A percentile compares a stretch with the other conserved stretches of the same genome.
These are phyloP conservation scores for Apiotrichum laibachii DNA, from an alignment of 1,284 basidiomycete genomes.

Conservation along the genomic window DNA sequence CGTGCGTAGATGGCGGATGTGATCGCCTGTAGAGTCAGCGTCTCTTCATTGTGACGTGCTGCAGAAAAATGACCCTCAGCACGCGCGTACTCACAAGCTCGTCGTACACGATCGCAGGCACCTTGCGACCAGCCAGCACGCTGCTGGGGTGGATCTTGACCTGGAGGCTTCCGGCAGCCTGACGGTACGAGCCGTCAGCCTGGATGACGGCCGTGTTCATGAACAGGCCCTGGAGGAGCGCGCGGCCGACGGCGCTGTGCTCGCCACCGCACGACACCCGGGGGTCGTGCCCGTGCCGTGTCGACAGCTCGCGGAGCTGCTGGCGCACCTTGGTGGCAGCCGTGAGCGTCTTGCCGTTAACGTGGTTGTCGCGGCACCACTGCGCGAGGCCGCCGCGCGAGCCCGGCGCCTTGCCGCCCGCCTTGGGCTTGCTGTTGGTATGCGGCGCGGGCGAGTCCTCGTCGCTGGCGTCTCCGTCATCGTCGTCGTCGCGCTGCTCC, in stretches of 20 bases:
- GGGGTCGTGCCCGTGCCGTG: constrained; percentile 62
- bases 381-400: constrained; percentile 55
- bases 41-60: constrained; percentile 55
- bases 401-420: constrained; percentile 42
- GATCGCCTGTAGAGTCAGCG: constrained; percentile 54
- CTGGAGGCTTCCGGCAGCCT: constrained; percentile 68
- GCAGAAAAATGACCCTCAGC: too few relatives aligned
- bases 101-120: constrained; percentile 81
- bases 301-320: constrained; percentile 72
- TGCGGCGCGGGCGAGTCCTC: constrained; percentile 8
- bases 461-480: constrained; percentile 6
- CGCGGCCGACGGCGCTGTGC: constrained; percentile 63
- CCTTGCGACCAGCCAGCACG: constrained; percentile 70
- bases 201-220: constrained; percentile 79
- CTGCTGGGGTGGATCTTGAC: constrained; percentile 89
- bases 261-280: constrained; percentile 59
- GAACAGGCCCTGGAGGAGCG: constrained; percentile 70
- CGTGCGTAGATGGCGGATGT: constrained; percentile 84
- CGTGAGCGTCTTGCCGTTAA: constrained; percentile 81
- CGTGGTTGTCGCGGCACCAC: constrained; percentile 78
- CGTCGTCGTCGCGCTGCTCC: constrained; percentile 52
- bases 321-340: constrained; percentile 77
- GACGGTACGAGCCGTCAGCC: constrained; percentile 77
- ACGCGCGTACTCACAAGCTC: constrained; percentile 63
- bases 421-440: constrained; percentile 44